Conservation (phyloP, 2,329 filamentous ascomycete species). For the Acephala macrosclerotiorum region DNA sequence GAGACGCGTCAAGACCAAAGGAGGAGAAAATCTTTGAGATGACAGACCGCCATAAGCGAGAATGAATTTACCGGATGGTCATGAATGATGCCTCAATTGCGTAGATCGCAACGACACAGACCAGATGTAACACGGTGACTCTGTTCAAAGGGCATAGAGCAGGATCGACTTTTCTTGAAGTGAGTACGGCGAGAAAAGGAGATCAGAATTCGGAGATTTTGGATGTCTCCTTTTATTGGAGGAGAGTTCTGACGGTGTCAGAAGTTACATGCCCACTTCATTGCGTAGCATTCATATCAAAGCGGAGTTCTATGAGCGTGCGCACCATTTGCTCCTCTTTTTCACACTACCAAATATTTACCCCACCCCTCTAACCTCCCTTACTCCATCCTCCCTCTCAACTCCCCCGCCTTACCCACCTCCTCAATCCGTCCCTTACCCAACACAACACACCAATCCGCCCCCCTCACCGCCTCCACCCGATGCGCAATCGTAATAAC, state of each 20-base stretch:
- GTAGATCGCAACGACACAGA: too few relatives aligned
- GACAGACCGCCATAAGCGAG: too few relatives aligned
- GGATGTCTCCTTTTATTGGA: neutral
- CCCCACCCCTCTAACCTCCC: neutral
- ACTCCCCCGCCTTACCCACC: conserved; percentile 28
- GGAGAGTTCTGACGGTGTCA: neutral
- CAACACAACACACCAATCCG: conserved; percentile 52
- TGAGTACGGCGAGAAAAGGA: neutral
- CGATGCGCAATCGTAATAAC: conserved; percentile 73
- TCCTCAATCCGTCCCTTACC: conserved; percentile 40
- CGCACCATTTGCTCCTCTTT: neutral
- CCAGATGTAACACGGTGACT: too few relatives aligned
- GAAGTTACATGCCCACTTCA: neutral
- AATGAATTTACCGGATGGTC: too few relatives aligned
- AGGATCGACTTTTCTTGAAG: neutral
- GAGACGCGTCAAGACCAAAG: too few relatives aligned
- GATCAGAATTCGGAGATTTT: neutral
- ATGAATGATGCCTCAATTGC: too few relatives aligned
- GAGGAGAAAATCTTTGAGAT: too few relatives aligned
- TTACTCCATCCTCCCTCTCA: conserved; percentile 28
- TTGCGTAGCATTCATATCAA: neutral
- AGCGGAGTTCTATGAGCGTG: neutral
- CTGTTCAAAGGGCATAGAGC: too few relatives aligned
- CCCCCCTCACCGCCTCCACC: conserved; percentile 65
- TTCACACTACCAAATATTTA: neutral